Base-by-base conservation (phyloP, 2,329 filamentous ascomycete species). In the Zopfia rhizophila region DNA sequence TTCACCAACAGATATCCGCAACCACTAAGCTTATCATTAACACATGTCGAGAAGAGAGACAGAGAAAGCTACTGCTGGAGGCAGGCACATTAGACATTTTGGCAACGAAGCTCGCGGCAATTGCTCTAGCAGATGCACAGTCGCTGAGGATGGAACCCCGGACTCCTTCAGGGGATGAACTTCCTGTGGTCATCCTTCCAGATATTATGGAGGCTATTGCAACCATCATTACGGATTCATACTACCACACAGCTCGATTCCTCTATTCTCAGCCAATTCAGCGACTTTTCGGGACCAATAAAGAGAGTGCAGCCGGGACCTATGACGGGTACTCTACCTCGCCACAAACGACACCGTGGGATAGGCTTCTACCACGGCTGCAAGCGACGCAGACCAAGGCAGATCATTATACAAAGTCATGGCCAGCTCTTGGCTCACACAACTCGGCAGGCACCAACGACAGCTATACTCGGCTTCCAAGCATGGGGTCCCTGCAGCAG, bases 51-150 rank as follows among this genome's bases (percentile, higher is more conserved):
- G 83, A 88, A 51, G 86, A 91, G 48, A 74, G 75, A 8, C 85
- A 94, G 51, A 90, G 89, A 69, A 82, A 83, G 50, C 75, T 82
- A n/a, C 74, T 97, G 42, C 83, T 89, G 8, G 86, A 86, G 25
- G 80, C 79, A 8, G 89, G 90, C 5, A 80, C 96, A 18, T 76
- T 97, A 23, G 90, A 96, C 71, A 83, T 87, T 10, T 79, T 97
- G 19, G 88, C 90, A 18, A 81, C 84, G 4, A 86, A 86, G 56
- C 74, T 97, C 46, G 90, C 70, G 17, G 55, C 60, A 22, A 60
- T 69, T 33, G 68, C 68, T 24, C 49, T 58, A 3, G 48, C 47
- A 7, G 68, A 69, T 35, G 65, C 65, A 24, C 53, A 38, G 24
- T 59, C 27, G 41, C 52, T 31, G 36, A 49, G 43, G 32, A 48